Base-by-base conservation (phyloP, 768 basidiomycete genomes). In the Termitomyces sp. region DNA sequence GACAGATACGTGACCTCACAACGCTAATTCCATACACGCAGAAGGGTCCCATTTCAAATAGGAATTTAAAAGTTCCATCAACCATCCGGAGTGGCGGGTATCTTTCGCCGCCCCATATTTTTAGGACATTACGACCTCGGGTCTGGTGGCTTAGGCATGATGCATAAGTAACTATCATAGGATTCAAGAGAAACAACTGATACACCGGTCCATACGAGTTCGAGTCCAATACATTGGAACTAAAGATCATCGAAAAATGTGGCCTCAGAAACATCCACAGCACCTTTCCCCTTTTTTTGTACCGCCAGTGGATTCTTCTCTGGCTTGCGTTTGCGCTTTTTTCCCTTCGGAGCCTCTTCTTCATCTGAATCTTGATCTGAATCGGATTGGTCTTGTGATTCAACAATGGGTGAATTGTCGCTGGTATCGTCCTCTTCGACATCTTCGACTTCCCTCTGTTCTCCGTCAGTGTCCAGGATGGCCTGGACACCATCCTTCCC, bases 231-330 rank as follows among this genome's bases (percentile, higher is more conserved):
- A 16, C n/a, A 18, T 7, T 29, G 23, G 11, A 36, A 68, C 63
- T 72, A 89, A 56, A 91, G 69, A 42, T 77, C 86, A 42, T 81
- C 78, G 62, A 91, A 91, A 69, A 91, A 91, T 18, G 80, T 74
- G 10, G 74, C 74, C 29, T 85, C 81, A 4, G 77, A 50, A 15
- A 56, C 77, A 31, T 79, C 81, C 22, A 83, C 73, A 48, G 79
- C 73, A 58, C 87, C 85, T 59, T 73, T 77, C 22, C 83, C 83
- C 66, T 82, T 86, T 70, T 74, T 80, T 64, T 74, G 79, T 23
- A 71, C 67, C 32, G 67, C 67, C 50, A 84, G 62, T 5, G 76
- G 70, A 51, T 83, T 79, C 59, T 75, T 79, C 31, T 77, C 79
- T 29, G 73, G 77, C 62, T 82, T 84, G 55, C 76, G 75, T 64